Base-by-base conservation (phyloP, 2,329 filamentous ascomycete species). In the Ophiostoma fasciatum region DNA sequence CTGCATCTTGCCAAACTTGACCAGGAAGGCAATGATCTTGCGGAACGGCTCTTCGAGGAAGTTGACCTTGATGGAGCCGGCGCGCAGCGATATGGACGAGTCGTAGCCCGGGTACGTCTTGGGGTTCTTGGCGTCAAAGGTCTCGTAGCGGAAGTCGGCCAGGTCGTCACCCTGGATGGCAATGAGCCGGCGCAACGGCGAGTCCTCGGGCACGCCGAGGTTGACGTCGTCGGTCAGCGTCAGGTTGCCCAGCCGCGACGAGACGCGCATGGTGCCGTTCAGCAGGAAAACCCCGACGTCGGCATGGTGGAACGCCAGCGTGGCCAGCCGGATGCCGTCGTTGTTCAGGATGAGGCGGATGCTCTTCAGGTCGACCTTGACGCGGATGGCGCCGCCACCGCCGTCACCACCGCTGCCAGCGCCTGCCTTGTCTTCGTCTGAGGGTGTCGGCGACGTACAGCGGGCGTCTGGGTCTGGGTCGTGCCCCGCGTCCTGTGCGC, bases 1-100 rank as follows among this genome's bases (percentile, higher is more conserved):
- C 57, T 98, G 90, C 90, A 99, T 99, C 59, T 93, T 94, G 42
- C 92, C 90, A 54, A 99, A 99, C 50, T 98, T 98, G 54, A 99
- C 85, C 29, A 93, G 66, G 56, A 98, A 99, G 46, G 92, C 83
- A 57, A 98, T 83, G 45, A 99, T 96, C 59, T 96, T 96, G 35
- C 90, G 76, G 64, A 96, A 94, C 0, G 90, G 90, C 55, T 98
- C 92, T 42, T 94, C 88, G 4, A 96, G 62, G 54, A 99, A 98
- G 54, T 94, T 96, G 52, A 98, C 68, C 59, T 93, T 96, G 55
- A 98, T 79, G 0, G 90, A 98, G 2, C 90, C 90, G 14, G 90
- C 88, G 25, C 88, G 77, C 10, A 99, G 64, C 50, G 76, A 92
- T 21, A 98, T 76, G 2, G 87, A 88, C 12, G 83, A 90, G 52